Evolutionary conservation across 169 alveolate genomes (phyloP).

Genomic region (Amoebophrya sp.): DNA sequence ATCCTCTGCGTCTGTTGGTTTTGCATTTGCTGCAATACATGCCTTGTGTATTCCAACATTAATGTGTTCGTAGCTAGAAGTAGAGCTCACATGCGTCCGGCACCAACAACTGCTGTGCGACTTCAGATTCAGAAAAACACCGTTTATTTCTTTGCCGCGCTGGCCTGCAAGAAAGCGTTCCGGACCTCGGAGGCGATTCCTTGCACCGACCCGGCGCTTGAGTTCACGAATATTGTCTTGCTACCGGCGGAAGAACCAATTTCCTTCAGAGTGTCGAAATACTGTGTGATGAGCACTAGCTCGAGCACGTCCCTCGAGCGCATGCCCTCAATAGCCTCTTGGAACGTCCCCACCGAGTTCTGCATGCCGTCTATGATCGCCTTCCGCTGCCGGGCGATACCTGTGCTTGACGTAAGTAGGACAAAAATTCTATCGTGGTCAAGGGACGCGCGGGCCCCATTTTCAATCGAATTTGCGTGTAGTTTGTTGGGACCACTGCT

Average conservation of each 20-base stretch:
- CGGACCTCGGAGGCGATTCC: neutral
- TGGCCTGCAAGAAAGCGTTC: neutral
- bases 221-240: conserved; percentile 13
- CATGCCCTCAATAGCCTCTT: conserved; percentile 15
- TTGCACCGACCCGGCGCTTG: neutral
- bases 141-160: neutral
- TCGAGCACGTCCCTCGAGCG: conserved; percentile 1
- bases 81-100: too few species aligned
- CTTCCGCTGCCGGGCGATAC: conserved; percentile 17
- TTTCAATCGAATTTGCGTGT: too few species aligned
- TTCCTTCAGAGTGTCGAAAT: conserved; percentile 15
- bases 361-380: conserved; percentile 12
- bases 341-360: conserved; percentile 5
- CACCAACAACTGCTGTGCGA: too few species aligned
- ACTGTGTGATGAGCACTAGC: conserved; percentile 8
- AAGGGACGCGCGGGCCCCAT: too few species aligned
- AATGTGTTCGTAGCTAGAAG: too few species aligned
- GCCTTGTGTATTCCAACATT: too few species aligned
- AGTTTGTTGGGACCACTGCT: too few species aligned
- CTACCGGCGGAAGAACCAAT: neutral
- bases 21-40: too few species aligned
- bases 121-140: too few species aligned
- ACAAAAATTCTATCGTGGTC: too few species aligned
- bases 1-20: too few species aligned
- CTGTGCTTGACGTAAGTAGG: too few species aligned